Conservation (phyloP, 768 basidiomycete genomes). For the Mycena alexandri region DNA sequence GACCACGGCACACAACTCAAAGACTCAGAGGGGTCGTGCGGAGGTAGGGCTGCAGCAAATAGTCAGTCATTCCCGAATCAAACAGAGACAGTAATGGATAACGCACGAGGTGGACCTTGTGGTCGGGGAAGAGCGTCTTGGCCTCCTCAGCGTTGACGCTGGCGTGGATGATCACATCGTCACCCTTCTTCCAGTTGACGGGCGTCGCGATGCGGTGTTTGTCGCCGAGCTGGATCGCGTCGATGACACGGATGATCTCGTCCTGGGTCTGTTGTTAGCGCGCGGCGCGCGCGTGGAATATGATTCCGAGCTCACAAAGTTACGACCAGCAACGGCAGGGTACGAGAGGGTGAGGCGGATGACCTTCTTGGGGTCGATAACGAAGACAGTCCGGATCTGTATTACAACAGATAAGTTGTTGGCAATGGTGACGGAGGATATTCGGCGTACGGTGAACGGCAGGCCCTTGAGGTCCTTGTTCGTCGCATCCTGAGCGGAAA, state of each 20-base stretch:
- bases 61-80: constrained; percentile 5
- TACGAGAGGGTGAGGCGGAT: constrained; percentile 93
- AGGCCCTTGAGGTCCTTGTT: constrained; percentile 89
- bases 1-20: too few relatives aligned
- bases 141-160: constrained; percentile 89
- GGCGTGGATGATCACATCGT: constrained; percentile 94
- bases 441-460: constrained; percentile 83
- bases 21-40: constrained; percentile 72
- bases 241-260: constrained; percentile 79
- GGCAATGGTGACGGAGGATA: background rate
- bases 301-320: constrained; percentile 63
- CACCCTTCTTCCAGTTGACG: constrained; percentile 95
- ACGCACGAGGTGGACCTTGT: constrained; percentile 82
- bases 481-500: constrained; percentile 88
- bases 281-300: background rate
- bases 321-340: constrained; percentile 96
- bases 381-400: constrained; percentile 94
- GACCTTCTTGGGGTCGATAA: constrained; percentile 96
- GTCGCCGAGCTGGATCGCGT: constrained; percentile 94
- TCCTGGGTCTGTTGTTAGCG: constrained; percentile 43
- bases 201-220: constrained; percentile 89
- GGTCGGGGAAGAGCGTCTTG: constrained; percentile 89
- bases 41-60: constrained; percentile 78
- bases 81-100: background rate
- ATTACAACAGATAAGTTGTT: background rate